Conservation (phyloP, 2,329 filamentous ascomycete species). For the Paramyrothecium sp. region DNA sequence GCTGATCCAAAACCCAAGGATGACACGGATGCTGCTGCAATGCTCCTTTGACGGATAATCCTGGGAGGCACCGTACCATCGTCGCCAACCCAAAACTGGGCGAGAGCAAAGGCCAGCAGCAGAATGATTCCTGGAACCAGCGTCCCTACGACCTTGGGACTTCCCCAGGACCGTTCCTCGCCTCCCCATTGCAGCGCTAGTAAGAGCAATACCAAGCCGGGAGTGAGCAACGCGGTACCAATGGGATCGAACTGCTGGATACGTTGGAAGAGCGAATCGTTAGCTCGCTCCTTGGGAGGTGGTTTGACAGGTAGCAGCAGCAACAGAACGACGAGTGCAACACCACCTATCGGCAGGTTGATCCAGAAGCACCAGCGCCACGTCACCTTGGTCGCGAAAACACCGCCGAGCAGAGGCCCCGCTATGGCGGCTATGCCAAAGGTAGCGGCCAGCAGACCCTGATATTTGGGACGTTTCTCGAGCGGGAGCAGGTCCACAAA, state of each 20-base stretch:
- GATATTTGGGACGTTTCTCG: not conserved
- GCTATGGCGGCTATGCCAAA: not conserved
- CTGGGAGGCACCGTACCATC: conserved; percentile 41
- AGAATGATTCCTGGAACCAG: conserved; percentile 12
- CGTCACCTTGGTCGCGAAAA: conserved; percentile 8
- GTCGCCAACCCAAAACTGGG: conserved; percentile 35
- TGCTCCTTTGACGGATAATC: conserved; percentile 36
- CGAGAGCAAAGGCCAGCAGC: conserved; percentile 4
- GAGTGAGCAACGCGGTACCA: not conserved
- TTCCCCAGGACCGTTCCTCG: conserved; percentile 27
- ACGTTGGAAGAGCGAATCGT: not conserved
- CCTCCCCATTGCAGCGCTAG: conserved; percentile 45
- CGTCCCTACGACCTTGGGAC: conserved; percentile 27
- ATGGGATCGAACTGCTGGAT: not conserved
- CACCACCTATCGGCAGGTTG: conserved; percentile 22
- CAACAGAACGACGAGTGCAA: not conserved
- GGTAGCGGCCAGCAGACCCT: not conserved
- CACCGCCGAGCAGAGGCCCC: not conserved
- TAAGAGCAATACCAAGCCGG: conserved; percentile 33
- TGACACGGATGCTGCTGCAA: conserved; percentile 32
- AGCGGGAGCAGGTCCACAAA: not conserved
- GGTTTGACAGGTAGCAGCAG: not conserved
- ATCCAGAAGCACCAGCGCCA: conserved; percentile 27
- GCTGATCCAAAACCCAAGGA: conserved; percentile 36
- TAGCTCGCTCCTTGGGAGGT: not conserved